phyloP scores from a whole-genome alignment of 1,284 basidiomycete species.

The Singerocomus inundabilis region DNA sequence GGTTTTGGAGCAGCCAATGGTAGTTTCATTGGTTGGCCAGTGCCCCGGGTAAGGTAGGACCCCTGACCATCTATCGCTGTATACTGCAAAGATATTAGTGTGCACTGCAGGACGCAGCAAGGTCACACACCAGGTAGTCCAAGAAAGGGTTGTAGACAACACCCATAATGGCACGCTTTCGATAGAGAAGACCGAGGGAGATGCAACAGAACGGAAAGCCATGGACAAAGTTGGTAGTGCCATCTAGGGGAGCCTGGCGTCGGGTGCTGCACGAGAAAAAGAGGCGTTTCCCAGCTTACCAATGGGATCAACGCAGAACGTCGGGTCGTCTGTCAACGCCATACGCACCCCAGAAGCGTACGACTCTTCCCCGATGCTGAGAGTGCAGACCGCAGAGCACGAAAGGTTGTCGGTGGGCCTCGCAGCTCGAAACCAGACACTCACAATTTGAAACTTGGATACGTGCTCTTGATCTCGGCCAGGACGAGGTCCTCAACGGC shows the following conservation, averaged over 20 bases:
- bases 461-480: conserved; percentile 61
- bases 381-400: not conserved
- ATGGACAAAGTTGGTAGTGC: conserved; percentile 94
- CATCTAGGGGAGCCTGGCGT: conserved; percentile 46
- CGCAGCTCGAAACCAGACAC: conserved; percentile 31
- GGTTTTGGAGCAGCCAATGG: conserved; percentile 68
- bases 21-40: conserved; percentile 56
- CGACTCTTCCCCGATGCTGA: conserved; percentile 90
- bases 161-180: conserved; percentile 78
- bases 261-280: not conserved
- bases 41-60: conserved; percentile 64
- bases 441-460: conserved; percentile 82
- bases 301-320: conserved; percentile 90
- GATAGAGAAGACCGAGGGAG: conserved; percentile 86
- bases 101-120: not conserved
- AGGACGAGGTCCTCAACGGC: conserved; percentile 86
- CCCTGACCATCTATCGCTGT: conserved; percentile 78
- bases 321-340: conserved; percentile 82
- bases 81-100: conserved; percentile 51
- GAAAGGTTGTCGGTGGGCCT: not conserved
- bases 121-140: conserved; percentile 59
- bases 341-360: conserved; percentile 72
- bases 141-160: conserved; percentile 93
- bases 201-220: conserved; percentile 91
- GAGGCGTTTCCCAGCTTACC: conserved; percentile 38